A percentile compares a stretch with the other conserved stretches of the same genome.
Conservation (phyloP, 345 rosid species). For the Lagerstroemia speciosa region DNA sequence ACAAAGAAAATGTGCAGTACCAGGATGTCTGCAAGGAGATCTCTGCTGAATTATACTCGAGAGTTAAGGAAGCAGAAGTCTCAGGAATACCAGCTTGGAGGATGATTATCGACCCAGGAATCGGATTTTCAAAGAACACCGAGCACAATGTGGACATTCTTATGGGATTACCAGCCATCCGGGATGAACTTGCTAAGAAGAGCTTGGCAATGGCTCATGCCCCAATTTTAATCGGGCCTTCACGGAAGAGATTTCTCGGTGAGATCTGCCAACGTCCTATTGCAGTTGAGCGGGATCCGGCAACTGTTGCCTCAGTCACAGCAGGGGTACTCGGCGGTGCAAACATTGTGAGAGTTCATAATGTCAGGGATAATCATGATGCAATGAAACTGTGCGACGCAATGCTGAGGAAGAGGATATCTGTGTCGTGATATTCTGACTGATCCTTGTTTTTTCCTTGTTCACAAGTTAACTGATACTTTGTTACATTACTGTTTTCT, state of each 20-base stretch:
- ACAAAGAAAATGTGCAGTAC: conserved; percentile 53
- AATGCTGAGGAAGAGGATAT: conserved; percentile 30
- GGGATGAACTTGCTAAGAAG: conserved; percentile 55
- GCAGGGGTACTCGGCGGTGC: conserved; percentile 69
- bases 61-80: conserved; percentile 56
- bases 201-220: conserved; percentile 63
- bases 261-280: conserved; percentile 51
- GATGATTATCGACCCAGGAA: conserved; percentile 74
- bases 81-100: conserved; percentile 90
- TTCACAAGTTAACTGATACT: too few relatives aligned
- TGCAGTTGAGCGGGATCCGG: conserved; percentile 79
- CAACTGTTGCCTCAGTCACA: conserved; percentile 65
- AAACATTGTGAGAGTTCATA: conserved; percentile 85
- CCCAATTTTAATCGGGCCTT: conserved; percentile 73
- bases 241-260: conserved; percentile 80
- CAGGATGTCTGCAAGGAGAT: conserved; percentile 59
- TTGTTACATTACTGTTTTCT: background rate
- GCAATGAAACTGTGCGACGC: conserved; percentile 78
- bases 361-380: conserved; percentile 59
- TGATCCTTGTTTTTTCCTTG: too few relatives aligned
- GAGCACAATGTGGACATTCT: conserved; percentile 70
- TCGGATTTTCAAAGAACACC: conserved; percentile 78
- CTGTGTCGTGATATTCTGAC: background rate
- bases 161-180: conserved; percentile 40
- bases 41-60: conserved; percentile 52